Conservation (phyloP, 2,329 filamentous ascomycete species). For the Verticillium tricorpus region DNA sequence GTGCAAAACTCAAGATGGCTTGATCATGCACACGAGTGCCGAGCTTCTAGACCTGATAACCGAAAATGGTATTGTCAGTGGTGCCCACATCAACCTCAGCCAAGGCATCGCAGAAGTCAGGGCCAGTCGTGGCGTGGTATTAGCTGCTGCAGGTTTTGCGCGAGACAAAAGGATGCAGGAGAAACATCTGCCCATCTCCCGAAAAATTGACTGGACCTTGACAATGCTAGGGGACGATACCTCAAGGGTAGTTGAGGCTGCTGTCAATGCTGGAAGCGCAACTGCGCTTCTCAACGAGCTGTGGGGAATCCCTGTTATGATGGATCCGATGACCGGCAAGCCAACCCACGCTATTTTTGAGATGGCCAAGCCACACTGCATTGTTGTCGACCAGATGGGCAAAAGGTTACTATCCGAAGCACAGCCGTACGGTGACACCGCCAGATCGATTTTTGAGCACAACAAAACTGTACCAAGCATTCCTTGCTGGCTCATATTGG, state of each 20-base stretch:
- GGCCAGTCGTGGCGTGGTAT: slow-evolving; percentile 23
- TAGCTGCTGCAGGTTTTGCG: slow-evolving; percentile 30
- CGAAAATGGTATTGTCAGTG: not conserved
- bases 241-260: not conserved
- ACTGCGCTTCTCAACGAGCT: slow-evolving; percentile 25
- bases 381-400: slow-evolving; percentile 27
- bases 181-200: slow-evolving; percentile 14
- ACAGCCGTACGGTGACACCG: slow-evolving; percentile 22
- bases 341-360: slow-evolving; percentile 16
- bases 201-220: slow-evolving; percentile 20
- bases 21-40: slow-evolving; percentile 4
- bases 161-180: slow-evolving; percentile 24
- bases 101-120: slow-evolving; percentile 6
- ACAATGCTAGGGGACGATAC: slow-evolving; percentile 16
- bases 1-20: not conserved
- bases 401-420: slow-evolving; percentile 29
- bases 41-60: slow-evolving; percentile 10
- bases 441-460: slow-evolving; percentile 16
- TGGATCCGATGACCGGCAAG: slow-evolving; percentile 17
- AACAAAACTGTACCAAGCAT: slow-evolving; percentile 16
- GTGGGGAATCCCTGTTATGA: slow-evolving; percentile 28
- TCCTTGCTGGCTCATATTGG: slow-evolving; percentile 26
- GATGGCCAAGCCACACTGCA: slow-evolving; percentile 23
- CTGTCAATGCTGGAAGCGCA: slow-evolving; percentile 21
- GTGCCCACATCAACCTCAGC: not conserved